A percentile compares a stretch with the other conserved stretches of the same genome.
These are phyloP conservation scores for Theobroma grandiflorum DNA, from an alignment of 441 rosid genomes.

Conservation along the genomic window DNA sequence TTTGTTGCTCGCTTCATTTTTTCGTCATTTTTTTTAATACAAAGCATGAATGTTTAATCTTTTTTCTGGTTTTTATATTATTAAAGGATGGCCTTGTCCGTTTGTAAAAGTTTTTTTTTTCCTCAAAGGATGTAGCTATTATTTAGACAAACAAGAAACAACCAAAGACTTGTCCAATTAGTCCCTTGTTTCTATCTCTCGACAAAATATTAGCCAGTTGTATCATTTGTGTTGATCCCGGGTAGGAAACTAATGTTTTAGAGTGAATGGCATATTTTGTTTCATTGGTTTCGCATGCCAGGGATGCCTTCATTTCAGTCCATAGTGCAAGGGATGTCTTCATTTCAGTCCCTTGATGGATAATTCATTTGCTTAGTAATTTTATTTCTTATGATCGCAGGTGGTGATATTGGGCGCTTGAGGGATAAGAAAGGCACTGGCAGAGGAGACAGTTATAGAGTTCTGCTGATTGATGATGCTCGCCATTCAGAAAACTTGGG, in stretches of 20 bases:
- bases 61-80: neutral
- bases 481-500: constrained; percentile 43
- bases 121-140: no score
- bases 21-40: neutral
- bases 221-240: no score
- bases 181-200: neutral
- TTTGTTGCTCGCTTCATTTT: neutral
- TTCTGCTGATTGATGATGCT: constrained; percentile 39
- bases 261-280: no score
- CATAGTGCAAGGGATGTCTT: neutral
- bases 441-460: constrained; percentile 46
- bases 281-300: no score
- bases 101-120: no score
- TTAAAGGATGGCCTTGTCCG: no score
- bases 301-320: neutral
- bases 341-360: neutral
- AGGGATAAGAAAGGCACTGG: constrained; percentile 31
- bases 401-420: constrained; percentile 42
- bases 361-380: neutral
- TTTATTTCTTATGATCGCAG: constrained; percentile 22
- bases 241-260: no score
- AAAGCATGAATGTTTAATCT: neutral
- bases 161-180: neutral
- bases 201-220: neutral
- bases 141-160: no score